Base-by-base conservation (phyloP, 2,329 filamentous ascomycete species). In the Talaromyces sp. region DNA sequence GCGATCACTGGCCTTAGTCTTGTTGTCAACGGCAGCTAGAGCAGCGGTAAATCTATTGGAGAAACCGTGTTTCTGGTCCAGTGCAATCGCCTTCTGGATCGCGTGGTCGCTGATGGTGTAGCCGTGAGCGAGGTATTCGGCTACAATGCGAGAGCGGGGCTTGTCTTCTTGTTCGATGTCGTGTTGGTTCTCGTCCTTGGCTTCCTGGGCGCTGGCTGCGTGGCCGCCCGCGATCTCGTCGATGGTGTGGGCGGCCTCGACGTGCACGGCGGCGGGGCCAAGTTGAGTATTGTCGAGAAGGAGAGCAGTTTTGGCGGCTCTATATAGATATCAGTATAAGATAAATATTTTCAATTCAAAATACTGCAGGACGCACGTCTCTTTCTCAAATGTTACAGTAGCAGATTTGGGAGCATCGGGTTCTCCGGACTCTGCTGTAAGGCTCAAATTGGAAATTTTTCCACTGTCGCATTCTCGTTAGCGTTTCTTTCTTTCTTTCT, bases 211-310 rank as follows among this genome's bases (percentile, higher is more conserved):
- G 61, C 80, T 79, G 50, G 83, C 77, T 56, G 79, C 77, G 63
- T 88, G 84, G 50, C 82, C 80, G 53, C 83, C 82, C 54, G 81
- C 78, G 53, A 84, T 77, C 58, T 89, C 81, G 63, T 86, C 87
- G 63, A 88, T 80, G 53, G 83, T 83, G 63, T 85, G 83, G 43
- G 87, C 83, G 51, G 91, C 84, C 58, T 84, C 81, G 71, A 99
- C 95, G 70, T 94, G 86, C 65, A 92, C 90, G 60, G 88, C 78
- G 58, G 82, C 80, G 51, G 81, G 75, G 63, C 92, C 92, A 53
- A 99, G 88, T 77, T 96, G 89, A 55, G 94, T 99, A 81, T 96
- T 95, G 79, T 97, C 93, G 63, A 99, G 87, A 60, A 99, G 89
- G 40, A 97, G 89, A 25, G 94, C 94, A 21, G 94, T 99, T 81